Evolutionary conservation across 1,284 basidiomycete genomes (phyloP), one percentile per base, ranked within the genome.

Genomic region (Taiwanofungus camphoratus): DNA sequence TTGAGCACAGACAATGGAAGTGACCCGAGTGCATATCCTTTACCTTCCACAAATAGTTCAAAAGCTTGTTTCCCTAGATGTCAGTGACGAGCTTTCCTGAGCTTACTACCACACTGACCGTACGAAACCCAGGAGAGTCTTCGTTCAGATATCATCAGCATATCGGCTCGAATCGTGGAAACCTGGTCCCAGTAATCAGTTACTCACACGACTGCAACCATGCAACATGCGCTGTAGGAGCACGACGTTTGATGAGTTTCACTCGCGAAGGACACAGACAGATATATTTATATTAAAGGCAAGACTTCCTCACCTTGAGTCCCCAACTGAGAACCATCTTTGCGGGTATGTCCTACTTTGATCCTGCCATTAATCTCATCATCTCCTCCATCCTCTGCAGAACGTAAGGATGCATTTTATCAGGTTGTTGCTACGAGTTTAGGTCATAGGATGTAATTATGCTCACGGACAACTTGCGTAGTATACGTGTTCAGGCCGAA

Each of bases 191-290:
- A 16, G 20, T 19, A 24, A 19, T 8, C 12, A 36, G 20, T n/a
- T 3, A 59, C 76, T 58, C 55, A 79, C 77, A 79, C 23, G 72
- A 70, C 53, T 80, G 78, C 19, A 82, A 61, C 77, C 80, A 86
- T 11, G 71, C 58, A 43, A 75, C 74, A 49, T 77, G 74, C 7
- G 77, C 77, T 79, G 44, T 34, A 44, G 26, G n/a, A 29, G 31
- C 44, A 39, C 50, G 42, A 35, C 20, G 27, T 16, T 35, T 11
- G 12, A 18, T 11, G 32, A 12, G 18, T 20, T 33, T 44, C n/a
- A 41, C 35, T 29, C 5, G 19, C 16, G 22, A 9, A 27, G 4
- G 57, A 32, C 60, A n/a, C n/a, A n/a, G n/a, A 29, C 26, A n/a
- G n/a, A 8, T 29, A n/a, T 18, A 33, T 16, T 9, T 8, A 33